phyloP scores from a whole-genome alignment of 306 rosid species.

The Geum urbanum region DNA sequence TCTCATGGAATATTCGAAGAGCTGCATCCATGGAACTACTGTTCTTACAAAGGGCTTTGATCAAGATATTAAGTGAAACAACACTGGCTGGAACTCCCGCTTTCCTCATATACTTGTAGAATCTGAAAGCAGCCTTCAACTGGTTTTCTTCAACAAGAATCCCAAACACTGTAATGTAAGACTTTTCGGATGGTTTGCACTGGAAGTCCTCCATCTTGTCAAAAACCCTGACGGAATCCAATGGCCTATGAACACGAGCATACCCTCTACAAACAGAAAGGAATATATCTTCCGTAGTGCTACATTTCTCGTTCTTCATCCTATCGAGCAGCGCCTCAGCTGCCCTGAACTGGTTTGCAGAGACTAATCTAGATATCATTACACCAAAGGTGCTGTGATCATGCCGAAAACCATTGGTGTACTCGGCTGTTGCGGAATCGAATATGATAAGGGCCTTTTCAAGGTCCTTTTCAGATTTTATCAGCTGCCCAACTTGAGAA shows the following conservation, averaged over 20 bases:
- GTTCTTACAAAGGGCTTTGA: slow-evolving; percentile 84
- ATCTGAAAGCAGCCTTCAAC: slow-evolving; percentile 56
- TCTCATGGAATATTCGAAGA: slow-evolving; percentile 57
- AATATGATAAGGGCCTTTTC: slow-evolving; percentile 56
- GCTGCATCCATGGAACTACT: slow-evolving; percentile 64
- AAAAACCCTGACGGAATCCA: slow-evolving; percentile 69
- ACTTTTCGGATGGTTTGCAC: slow-evolving; percentile 52
- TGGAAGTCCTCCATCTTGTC: slow-evolving; percentile 59
- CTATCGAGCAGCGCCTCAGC: slow-evolving; percentile 59
- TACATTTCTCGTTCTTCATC: slow-evolving; percentile 74
- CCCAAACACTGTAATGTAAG: slow-evolving; percentile 56
- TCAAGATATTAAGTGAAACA: slow-evolving; percentile 71
- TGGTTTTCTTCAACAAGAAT: slow-evolving; percentile 87
- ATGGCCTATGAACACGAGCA: slow-evolving; percentile 73
- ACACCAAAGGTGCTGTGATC: slow-evolving; percentile 62
- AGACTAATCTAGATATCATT: slow-evolving; percentile 55
- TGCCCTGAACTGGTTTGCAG: too few relatives aligned
- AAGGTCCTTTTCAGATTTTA: slow-evolving; percentile 62
- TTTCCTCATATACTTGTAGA: slow-evolving; percentile 70
- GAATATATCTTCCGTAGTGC: slow-evolving; percentile 50
- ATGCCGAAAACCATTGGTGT: slow-evolving; percentile 71
- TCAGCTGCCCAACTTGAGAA: slow-evolving; percentile 58
- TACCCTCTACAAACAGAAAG: slow-evolving; percentile 64
- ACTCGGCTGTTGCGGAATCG: slow-evolving; percentile 77
- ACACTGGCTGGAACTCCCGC: slow-evolving; percentile 54